Conservation (phyloP, 75 land plant genomes). For the Larix kaempferi region DNA sequence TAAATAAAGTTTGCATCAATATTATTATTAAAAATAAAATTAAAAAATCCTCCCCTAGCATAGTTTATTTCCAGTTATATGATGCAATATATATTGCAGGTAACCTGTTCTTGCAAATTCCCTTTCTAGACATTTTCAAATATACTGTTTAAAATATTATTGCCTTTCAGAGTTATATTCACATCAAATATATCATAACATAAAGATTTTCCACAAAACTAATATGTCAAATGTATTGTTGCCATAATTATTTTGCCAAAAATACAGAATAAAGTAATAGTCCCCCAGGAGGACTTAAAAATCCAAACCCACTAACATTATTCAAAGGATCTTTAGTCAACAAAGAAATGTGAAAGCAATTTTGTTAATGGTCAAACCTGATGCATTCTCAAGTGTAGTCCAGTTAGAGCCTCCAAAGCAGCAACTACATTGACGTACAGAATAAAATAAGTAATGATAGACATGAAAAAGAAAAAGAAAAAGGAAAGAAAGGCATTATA, state of each 20-base stretch:
- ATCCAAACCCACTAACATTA: not conserved
- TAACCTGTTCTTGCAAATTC: too few relatives aligned
- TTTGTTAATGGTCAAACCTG: slow-evolving; percentile 24
- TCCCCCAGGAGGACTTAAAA: not conserved
- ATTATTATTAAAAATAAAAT: too few relatives aligned
- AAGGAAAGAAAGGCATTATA: too few relatives aligned
- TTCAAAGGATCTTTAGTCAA: not conserved
- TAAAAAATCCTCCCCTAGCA: too few relatives aligned
- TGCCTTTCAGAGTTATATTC: too few relatives aligned
- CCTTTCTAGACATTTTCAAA: too few relatives aligned
- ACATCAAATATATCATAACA: too few relatives aligned
- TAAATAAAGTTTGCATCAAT: too few relatives aligned
- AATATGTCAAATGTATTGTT: not conserved
- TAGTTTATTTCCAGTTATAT: too few relatives aligned
- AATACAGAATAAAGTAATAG: not conserved
- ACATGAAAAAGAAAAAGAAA: not conserved
- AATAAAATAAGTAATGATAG: not conserved
- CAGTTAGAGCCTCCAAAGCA: slow-evolving; percentile 47
- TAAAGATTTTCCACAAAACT: not conserved
- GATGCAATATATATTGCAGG: too few relatives aligned
- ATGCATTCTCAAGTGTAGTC: slow-evolving; percentile 38
- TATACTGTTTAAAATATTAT: too few relatives aligned
- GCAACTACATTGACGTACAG: slow-evolving; percentile 37
- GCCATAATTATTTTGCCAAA: not conserved
- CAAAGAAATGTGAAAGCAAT: not conserved